Base-by-base conservation (phyloP, 1,284 basidiomycete species). In the Cryptococcus amylolentus region DNA sequence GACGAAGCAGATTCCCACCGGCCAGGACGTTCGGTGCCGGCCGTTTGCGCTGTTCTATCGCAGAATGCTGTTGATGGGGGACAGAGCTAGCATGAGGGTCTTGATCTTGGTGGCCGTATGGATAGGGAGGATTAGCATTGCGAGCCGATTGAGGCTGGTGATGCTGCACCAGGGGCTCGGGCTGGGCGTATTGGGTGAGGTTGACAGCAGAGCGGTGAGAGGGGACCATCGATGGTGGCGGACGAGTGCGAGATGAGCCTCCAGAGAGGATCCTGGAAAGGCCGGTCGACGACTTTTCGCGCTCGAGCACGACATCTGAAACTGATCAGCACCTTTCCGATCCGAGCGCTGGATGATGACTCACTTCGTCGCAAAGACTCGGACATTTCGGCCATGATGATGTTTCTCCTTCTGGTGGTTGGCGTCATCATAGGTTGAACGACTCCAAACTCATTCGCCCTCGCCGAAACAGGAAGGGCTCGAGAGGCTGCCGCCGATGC, bases 381-480 rank as follows among this genome's bases (percentile, higher is more conserved):
- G 23, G 70, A 72, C 72, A 76, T 73, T 51, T 76, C 74, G 48
- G 71, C 60, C 63, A 71, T 69, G 54, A 76, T 76, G 42, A 76
- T 76, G 10, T 59, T 61, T 18, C 74, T 63, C 35, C 74, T 63
- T 20, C 67, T 61, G 2, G 70, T 67, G 1, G 71, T 72, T 8
- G 74, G 72, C 4, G 68, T 67, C 50, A 69, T 60, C 31, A 46
- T 46, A 1, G 73, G 72, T 44, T 66, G 59, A 2, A 67, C 66
- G 9, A 69, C 59, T 3, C 67, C 69, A 46, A 60, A 50, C 44
- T 65, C 62, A 54, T 69, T 68, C 31, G 67, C 23, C 35, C 52
- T 35, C 23, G 41, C 56, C 35, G 50, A 31, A 28, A 54, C 40
- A 40, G 59, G 56, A 3, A 62, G n/a, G 16, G 49, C 41, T 48